A percentile compares a stretch with the other conserved stretches of the same genome.
Evolutionary conservation across 495 filamentous ascomycete genomes (phyloP).

Genomic region (Lepraria neglecta): DNA sequence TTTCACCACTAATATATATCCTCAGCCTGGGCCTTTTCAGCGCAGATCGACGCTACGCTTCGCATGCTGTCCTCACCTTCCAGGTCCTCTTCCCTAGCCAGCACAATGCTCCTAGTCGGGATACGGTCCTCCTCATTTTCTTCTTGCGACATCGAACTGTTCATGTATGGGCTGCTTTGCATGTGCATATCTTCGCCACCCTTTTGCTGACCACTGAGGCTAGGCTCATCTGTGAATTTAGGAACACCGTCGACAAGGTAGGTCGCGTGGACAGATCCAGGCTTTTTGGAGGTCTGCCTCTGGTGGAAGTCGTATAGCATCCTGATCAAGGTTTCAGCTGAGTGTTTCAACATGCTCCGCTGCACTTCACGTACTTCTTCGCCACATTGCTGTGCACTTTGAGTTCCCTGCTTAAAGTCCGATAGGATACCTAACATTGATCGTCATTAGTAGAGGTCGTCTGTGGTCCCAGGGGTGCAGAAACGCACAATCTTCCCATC

Average conservation of each 20-base stretch:
- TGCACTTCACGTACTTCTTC: conserved; percentile 59
- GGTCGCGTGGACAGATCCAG: conserved; percentile 72
- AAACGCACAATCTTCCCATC: conserved; percentile 64
- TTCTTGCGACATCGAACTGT: conserved; percentile 51
- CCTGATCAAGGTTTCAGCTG: conserved; percentile 32
- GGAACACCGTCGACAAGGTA: conserved; percentile 72
- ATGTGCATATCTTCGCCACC: conserved; percentile 66
- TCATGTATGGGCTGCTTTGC: conserved; percentile 61
- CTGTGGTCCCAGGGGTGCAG: neutral
- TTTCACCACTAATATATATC: conserved; percentile 50
- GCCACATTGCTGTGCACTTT: conserved; percentile 76
- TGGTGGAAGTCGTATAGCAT: conserved; percentile 88
- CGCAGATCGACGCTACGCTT: neutral
- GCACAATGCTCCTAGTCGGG: conserved; percentile 53
- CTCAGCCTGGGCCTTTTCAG: conserved; percentile 1
- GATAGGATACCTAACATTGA: conserved; percentile 68
- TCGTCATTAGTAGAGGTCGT: neutral
- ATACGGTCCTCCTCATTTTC: conserved; percentile 39
- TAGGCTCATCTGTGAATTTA: conserved; percentile 31
- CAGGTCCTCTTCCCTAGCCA: conserved; percentile 75
- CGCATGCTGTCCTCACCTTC: conserved; percentile 47
- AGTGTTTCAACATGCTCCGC: neutral
- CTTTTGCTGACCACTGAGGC: conserved; percentile 28
- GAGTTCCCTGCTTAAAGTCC: conserved; percentile 67
- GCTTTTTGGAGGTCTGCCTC: conserved; percentile 69